phyloP scores from a whole-genome alignment of 2,329 filamentous ascomycete genomes.

The Rhynchosporium agropyri region DNA sequence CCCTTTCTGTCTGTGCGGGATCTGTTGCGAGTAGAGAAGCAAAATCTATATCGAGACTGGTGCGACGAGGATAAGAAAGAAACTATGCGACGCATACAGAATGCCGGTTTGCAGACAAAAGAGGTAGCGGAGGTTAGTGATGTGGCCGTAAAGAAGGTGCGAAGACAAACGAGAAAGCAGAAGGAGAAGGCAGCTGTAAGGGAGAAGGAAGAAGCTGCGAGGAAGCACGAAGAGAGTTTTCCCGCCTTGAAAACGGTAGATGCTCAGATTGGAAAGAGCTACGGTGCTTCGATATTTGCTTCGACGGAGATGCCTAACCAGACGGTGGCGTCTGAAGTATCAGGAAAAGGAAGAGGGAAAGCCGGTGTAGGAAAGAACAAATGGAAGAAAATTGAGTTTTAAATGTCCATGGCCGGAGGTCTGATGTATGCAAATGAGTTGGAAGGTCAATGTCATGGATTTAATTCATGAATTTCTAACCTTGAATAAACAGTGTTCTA shows the following conservation, averaged over 20 bases:
- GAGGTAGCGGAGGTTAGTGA: not conserved
- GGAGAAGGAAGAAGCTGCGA: slow-evolving; percentile 1
- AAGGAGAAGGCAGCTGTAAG: not conserved
- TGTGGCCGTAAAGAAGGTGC: not conserved
- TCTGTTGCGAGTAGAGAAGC: not conserved
- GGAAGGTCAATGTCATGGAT: not conserved
- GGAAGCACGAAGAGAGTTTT: not conserved
- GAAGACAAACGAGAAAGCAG: not conserved
- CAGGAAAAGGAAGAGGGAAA: not conserved
- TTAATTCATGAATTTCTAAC: too few species aligned
- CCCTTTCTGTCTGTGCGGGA: not conserved
- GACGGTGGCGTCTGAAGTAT: not conserved
- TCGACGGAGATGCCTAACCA: not conserved
- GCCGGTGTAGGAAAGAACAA: not conserved
- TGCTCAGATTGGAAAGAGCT: not conserved
- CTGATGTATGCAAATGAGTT: not conserved
- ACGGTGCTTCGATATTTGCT: not conserved
- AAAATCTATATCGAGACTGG: slow-evolving; percentile 6
- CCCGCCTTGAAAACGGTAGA: not conserved
- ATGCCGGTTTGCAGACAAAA: not conserved
- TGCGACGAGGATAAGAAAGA: slow-evolving; percentile 7
- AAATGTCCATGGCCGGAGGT: too few species aligned
- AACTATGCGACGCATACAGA: not conserved
- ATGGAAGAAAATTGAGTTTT: slow-evolving; percentile 4
- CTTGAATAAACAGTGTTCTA: too few species aligned